Evolutionary conservation across 805 yeast species (phyloP).

Genomic region (Candida schatavii): DNA sequence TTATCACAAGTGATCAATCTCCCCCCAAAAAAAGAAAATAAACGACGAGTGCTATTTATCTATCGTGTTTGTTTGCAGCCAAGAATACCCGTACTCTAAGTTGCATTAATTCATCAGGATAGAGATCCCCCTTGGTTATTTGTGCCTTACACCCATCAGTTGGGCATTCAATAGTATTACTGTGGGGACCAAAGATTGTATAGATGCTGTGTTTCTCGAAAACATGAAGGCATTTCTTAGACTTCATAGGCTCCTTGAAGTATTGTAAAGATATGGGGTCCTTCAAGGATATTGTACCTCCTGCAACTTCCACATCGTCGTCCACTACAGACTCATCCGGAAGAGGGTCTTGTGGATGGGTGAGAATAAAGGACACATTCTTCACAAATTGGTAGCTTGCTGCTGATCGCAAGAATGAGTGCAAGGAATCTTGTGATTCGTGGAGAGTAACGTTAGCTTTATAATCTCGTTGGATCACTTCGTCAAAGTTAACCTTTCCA

Average conservation of each 20-base stretch:
- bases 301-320: conserved; percentile 64
- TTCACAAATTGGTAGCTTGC: conserved; percentile 27
- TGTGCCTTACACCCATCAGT: conserved; percentile 49
- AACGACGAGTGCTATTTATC: too few relatives aligned
- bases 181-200: conserved; percentile 22
- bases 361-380: conserved; percentile 46
- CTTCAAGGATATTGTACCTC: conserved; percentile 64
- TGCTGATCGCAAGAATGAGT: conserved; percentile 7
- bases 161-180: conserved; percentile 47
- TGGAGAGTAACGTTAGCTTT: conserved; percentile 5
- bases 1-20: too few relatives aligned
- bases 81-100: conserved; percentile 46
- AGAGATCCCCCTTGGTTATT: conserved; percentile 34
- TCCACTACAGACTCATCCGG: conserved; percentile 43
- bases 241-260: conserved; percentile 55
- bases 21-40: too few relatives aligned
- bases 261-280: conserved; percentile 63
- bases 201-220: conserved; percentile 51
- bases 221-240: conserved; percentile 57
- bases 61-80: conserved; percentile 10
- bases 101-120: conserved; percentile 52
- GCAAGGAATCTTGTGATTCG: conserved; percentile 6
- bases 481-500: conserved; percentile 14
- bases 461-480: conserved; percentile 12
- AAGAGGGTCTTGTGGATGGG: conserved; percentile 60